Evolutionary conservation across 2,329 filamentous ascomycete species (phyloP).

Genomic region (Neofusicoccum ribis): DNA sequence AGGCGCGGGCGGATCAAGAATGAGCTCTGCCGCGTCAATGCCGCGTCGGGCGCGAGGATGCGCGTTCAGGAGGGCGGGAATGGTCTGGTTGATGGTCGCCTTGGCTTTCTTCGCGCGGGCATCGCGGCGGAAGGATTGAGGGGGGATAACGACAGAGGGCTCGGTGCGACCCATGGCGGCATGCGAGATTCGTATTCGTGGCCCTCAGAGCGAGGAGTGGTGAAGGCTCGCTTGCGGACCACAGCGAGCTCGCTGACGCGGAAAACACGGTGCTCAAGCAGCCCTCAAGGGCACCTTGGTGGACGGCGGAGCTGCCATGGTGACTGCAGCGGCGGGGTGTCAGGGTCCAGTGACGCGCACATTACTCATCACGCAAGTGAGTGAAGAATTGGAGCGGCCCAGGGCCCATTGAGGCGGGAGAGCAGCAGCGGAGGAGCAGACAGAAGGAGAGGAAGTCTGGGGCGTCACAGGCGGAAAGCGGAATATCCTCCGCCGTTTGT

Average conservation of each 20-base stretch:
- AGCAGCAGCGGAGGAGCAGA: neutral
- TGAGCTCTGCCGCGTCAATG: constrained; percentile 53
- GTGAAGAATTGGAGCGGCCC: neutral
- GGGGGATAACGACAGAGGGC: constrained; percentile 40
- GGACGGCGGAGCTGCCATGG: constrained; percentile 7
- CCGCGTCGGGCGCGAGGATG: constrained; percentile 59
- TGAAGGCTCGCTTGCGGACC: neutral
- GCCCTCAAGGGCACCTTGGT: constrained; percentile 2
- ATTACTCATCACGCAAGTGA: constrained; percentile 2
- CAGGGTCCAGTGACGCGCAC: neutral
- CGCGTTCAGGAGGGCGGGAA: constrained; percentile 56
- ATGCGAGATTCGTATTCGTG: neutral
- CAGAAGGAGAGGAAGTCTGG: neutral
- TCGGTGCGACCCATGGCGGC: constrained; percentile 38
- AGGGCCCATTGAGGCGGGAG: neutral
- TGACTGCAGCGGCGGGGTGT: neutral
- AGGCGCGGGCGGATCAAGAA: constrained; percentile 38
- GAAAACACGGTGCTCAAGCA: constrained; percentile 1
- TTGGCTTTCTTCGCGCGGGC: constrained; percentile 55
- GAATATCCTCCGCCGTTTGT: neutral
- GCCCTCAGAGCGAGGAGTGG: neutral
- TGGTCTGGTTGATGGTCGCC: constrained; percentile 59
- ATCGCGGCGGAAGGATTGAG: constrained; percentile 36
- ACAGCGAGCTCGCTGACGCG: neutral
- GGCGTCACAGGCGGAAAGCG: neutral